Evolutionary conservation across 805 yeast genomes (phyloP).

Genomic region (Huiozyma naganishii): DNA sequence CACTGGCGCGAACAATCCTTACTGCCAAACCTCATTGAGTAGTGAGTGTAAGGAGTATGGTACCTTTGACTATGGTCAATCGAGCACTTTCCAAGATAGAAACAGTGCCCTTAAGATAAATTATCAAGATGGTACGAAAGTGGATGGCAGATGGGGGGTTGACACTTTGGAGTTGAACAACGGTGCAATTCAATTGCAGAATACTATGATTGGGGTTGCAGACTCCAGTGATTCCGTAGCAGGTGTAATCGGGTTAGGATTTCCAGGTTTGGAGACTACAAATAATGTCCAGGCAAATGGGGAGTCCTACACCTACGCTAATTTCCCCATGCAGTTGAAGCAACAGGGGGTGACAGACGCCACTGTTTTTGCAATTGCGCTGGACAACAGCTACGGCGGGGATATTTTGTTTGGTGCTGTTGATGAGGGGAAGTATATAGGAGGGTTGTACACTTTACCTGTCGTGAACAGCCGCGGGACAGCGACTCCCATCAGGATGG

Average conservation of each 20-base stretch:
- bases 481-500: slow-evolving; percentile 12
- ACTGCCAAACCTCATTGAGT: slow-evolving; percentile 16
- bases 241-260: slow-evolving; percentile 53
- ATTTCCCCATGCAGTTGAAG: slow-evolving; percentile 55
- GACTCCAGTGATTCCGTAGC: slow-evolving; percentile 46
- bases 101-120: slow-evolving; percentile 32
- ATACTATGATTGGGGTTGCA: slow-evolving; percentile 66
- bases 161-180: slow-evolving; percentile 51
- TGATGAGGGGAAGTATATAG: slow-evolving; percentile 47
- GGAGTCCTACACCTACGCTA: slow-evolving; percentile 39
- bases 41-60: slow-evolving; percentile 14
- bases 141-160: slow-evolving; percentile 34
- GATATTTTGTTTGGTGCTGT: slow-evolving; percentile 63
- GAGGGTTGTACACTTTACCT: slow-evolving; percentile 45
- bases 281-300: slow-evolving; percentile 22
- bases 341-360: slow-evolving; percentile 44
- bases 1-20: slow-evolving; percentile 27
- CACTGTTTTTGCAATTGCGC: slow-evolving; percentile 51
- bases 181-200: slow-evolving; percentile 32
- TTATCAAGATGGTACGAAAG: slow-evolving; percentile 44
- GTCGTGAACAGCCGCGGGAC: slow-evolving; percentile 32
- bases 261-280: slow-evolving; percentile 49
- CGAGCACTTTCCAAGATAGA: slow-evolving; percentile 18
- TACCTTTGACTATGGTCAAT: slow-evolving; percentile 13
- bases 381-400: slow-evolving; percentile 38